Evolutionary conservation across 78 protist species (phyloP).

Genomic region (Anaeramoeba ignava): DNA sequence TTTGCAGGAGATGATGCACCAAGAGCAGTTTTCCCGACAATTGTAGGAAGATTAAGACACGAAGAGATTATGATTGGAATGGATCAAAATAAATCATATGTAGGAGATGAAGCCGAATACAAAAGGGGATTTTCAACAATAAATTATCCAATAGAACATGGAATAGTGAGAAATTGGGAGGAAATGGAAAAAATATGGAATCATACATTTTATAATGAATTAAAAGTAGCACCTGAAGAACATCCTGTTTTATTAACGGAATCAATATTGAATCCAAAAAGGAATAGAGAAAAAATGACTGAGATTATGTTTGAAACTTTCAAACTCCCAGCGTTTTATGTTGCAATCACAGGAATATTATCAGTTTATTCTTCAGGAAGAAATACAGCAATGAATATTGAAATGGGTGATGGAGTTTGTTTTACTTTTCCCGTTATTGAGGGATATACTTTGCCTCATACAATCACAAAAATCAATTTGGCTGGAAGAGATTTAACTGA

Average conservation of each 20-base stretch:
- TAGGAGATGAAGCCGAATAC: neutral
- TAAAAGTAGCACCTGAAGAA: neutral
- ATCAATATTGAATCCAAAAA: neutral
- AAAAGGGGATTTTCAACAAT: neutral
- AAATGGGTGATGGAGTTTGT: neutral
- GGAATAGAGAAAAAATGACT: neutral
- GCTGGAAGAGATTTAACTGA: neutral
- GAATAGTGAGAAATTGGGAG: neutral
- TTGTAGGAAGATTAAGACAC: neutral
- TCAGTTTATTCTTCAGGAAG: neutral
- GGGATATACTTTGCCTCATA: neutral
- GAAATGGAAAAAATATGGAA: neutral
- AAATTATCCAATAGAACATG: neutral
- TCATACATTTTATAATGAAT: neutral
- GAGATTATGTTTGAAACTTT: constrained; percentile 1
- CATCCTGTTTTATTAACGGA: neutral
- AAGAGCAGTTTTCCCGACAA: constrained; percentile 2
- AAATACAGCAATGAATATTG: neutral
- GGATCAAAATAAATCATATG: neutral
- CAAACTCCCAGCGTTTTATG: neutral
- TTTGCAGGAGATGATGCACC: neutral
- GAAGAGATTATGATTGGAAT: neutral
- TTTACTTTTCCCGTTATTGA: neutral
- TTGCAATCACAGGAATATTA: neutral
- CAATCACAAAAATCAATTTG: neutral